These are phyloP conservation scores for Penstemon eatonii DNA, from an alignment of 257 asterid species.

Conservation along the genomic window DNA sequence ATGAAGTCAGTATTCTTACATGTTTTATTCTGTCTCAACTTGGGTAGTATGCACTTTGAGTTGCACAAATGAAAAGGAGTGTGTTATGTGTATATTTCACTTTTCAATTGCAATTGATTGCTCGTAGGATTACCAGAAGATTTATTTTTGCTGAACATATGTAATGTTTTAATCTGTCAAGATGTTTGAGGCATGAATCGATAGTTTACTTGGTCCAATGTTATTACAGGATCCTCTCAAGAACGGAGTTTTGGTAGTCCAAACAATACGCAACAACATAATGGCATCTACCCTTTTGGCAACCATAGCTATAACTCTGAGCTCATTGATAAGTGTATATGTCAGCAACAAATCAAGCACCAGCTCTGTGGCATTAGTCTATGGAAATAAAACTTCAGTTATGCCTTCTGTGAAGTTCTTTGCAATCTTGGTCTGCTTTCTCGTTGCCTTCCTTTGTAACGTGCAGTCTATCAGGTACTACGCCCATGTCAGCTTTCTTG, in stretches of 20 bases:
- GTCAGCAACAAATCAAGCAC: slow-evolving; percentile 60
- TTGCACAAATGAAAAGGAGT: too few species aligned
- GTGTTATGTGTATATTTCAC: too few species aligned
- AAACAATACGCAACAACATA: slow-evolving; percentile 86
- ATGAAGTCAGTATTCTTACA: too few species aligned
- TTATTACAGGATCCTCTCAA: slow-evolving; percentile 70
- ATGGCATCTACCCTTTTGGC: slow-evolving; percentile 96
- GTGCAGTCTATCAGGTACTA: slow-evolving; percentile 77
- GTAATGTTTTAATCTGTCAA: too few species aligned
- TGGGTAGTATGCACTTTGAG: too few species aligned
- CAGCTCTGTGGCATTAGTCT: slow-evolving; percentile 37
- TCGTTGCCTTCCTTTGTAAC: slow-evolving; percentile 71
- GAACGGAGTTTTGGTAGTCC: slow-evolving; percentile 79
- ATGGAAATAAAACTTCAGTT: slow-evolving; percentile 44
- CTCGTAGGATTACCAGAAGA: too few species aligned
- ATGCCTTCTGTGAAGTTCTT: slow-evolving; percentile 64
- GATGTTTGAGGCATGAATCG: neutral
- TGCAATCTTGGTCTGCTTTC: slow-evolving; percentile 72
- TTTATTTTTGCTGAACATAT: too few species aligned
- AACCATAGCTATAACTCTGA: slow-evolving; percentile 75
- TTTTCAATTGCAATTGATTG: too few species aligned
- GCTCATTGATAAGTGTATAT: slow-evolving; percentile 83
- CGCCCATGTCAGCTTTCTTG: slow-evolving; percentile 80
- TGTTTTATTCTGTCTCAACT: too few species aligned
- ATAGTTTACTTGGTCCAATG: slow-evolving; percentile 18